These are phyloP conservation scores for Brassica balearica DNA, from an alignment of 441 rosid genomes.

Conservation along the genomic window DNA sequence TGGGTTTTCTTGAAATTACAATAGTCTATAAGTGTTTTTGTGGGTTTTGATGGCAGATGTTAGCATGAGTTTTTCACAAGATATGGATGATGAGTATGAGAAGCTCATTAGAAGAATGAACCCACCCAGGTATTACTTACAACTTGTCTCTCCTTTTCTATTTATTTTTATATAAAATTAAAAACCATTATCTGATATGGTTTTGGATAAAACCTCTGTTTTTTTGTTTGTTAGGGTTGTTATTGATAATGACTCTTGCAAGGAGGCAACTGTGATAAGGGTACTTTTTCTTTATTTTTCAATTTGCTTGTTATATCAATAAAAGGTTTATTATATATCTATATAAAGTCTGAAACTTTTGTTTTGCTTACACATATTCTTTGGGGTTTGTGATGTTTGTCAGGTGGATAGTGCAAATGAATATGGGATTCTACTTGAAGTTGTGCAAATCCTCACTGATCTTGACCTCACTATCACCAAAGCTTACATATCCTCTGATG, in stretches of 20 bases:
- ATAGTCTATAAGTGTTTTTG: slow-evolving; percentile 30
- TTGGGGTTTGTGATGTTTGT: slow-evolving; percentile 17
- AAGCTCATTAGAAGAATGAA: slow-evolving; percentile 83
- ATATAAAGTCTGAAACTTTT: background rate
- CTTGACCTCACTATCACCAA: slow-evolving; percentile 79
- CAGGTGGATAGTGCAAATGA: slow-evolving; percentile 94
- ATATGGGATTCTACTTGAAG: slow-evolving; percentile 92
- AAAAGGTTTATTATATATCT: background rate
- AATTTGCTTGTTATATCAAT: background rate
- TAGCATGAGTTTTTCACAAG: slow-evolving; percentile 48
- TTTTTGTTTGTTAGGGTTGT: slow-evolving; percentile 59
- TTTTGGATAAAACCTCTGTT: slow-evolving; percentile 19
- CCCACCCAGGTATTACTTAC: slow-evolving; percentile 70
- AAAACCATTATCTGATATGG: slow-evolving; percentile 28
- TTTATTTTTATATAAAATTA: background rate
- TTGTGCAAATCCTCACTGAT: slow-evolving; percentile 93
- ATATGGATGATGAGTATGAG: slow-evolving; percentile 79
- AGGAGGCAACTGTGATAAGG: slow-evolving; percentile 76
- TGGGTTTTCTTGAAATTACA: slow-evolving; percentile 12
- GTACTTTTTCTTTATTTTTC: slow-evolving; percentile 7
- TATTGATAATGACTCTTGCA: slow-evolving; percentile 86
- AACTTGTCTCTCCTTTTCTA: slow-evolving; percentile 17
- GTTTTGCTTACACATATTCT: background rate
- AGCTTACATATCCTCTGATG: slow-evolving; percentile 94
- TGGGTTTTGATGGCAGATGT: slow-evolving; percentile 16